Conservation (phyloP, 495 filamentous ascomycete species). For the Aspergillus affinis region DNA sequence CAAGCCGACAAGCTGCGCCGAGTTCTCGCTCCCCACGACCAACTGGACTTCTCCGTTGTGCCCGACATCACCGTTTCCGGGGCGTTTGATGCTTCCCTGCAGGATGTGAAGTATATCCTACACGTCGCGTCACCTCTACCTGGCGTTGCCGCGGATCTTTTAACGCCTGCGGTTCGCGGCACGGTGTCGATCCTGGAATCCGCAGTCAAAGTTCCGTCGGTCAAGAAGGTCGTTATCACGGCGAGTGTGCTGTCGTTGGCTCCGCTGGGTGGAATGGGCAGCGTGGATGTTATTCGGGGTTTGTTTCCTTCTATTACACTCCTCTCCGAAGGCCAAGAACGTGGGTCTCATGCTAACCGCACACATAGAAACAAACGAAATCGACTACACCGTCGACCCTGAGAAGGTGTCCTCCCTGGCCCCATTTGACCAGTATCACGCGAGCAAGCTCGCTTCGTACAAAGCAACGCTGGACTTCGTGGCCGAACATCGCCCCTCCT, state of each 20-base stretch:
- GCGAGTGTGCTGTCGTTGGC: constrained; percentile 37
- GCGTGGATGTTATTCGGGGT: neutral
- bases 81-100: constrained; percentile 47
- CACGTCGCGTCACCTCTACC: constrained; percentile 52
- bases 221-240: constrained; percentile 45
- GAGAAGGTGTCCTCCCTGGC: neutral
- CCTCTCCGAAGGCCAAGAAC: no score
- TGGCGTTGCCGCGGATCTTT: constrained; percentile 19
- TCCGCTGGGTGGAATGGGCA: constrained; percentile 8
- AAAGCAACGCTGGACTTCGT: constrained; percentile 11
- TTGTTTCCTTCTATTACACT: neutral
- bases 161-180: constrained; percentile 36
- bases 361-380: neutral
- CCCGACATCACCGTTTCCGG: constrained; percentile 45
- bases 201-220: constrained; percentile 25
- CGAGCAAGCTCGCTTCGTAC: constrained; percentile 10
- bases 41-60: constrained; percentile 42
- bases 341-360: neutral
- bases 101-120: constrained; percentile 47
- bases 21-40: constrained; percentile 17
- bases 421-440: constrained; percentile 4
- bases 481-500: neutral
- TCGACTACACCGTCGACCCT: neutral
- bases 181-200: constrained; percentile 39
- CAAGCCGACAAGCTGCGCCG: constrained; percentile 22